Conservation (phyloP, 257 asterid genomes). For the Knoxia roxburghii region DNA sequence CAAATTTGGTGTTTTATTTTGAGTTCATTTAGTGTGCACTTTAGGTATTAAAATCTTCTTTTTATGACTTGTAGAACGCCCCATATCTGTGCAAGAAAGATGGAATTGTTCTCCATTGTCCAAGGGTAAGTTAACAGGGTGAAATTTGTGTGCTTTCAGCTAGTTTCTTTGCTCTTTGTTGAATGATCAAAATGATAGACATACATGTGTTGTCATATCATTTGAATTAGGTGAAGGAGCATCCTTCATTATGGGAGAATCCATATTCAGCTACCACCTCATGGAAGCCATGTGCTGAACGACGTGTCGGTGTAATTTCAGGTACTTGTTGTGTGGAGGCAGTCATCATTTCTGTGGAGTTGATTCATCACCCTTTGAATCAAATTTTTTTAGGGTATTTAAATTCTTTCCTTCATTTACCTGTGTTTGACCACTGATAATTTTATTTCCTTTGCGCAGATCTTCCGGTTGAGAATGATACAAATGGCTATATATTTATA, state of each 20-base stretch:
- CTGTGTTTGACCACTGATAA: neutral
- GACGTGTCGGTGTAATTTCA: conserved; percentile 60
- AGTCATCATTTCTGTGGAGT: neutral
- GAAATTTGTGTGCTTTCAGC: conserved; percentile 2
- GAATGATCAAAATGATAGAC: neutral
- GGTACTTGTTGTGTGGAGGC: conserved; percentile 35
- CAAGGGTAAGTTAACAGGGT: conserved; percentile 51
- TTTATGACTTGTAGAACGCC: conserved; percentile 57
- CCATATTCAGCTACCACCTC: conserved; percentile 95
- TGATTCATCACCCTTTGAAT: neutral
- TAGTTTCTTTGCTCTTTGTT: neutral
- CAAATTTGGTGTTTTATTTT: neutral
- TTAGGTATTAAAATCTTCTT: conserved; percentile 10
- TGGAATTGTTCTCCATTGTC: conserved; percentile 89
- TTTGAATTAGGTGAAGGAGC: conserved; percentile 70
- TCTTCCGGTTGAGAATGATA: conserved; percentile 67
- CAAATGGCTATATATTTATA: conserved; percentile 87
- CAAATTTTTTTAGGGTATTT: neutral
- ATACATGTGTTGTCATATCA: conserved; percentile 5
- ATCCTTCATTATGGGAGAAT: conserved; percentile 92
- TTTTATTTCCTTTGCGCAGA: conserved; percentile 43
- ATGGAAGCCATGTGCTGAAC: conserved; percentile 95
- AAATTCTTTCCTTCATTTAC: neutral
- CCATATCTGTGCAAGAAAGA: conserved; percentile 90
- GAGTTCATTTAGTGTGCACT: neutral